These are phyloP conservation scores for Mycena vitilis DNA, from an alignment of 768 basidiomycete species.

Conservation along the genomic window DNA sequence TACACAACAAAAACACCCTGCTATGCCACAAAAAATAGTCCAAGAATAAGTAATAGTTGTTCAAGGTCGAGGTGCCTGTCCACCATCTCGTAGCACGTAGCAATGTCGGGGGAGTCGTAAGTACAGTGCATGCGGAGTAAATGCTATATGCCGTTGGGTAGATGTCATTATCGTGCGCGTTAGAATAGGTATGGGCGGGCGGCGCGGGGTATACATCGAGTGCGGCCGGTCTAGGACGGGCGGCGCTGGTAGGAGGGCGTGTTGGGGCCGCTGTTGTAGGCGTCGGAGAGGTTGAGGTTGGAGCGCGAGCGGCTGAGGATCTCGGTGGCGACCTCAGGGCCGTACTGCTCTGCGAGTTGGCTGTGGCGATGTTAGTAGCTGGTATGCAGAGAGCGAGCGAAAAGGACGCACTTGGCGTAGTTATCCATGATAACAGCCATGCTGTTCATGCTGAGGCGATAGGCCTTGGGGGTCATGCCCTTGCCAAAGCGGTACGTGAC, in stretches of 20 bases:
- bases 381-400: conserved; percentile 10
- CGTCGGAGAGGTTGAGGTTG: conserved; percentile 53
- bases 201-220: conserved; percentile 17
- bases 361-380: conserved; percentile 45
- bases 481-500: conserved; percentile 90
- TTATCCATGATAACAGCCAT: conserved; percentile 90
- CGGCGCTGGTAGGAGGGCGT: conserved; percentile 7
- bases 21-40: conserved; percentile 1
- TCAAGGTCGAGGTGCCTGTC: not conserved
- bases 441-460: conserved; percentile 76
- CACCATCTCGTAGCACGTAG: not conserved
- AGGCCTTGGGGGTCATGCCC: conserved; percentile 89
- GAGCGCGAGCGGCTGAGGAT: conserved; percentile 68
- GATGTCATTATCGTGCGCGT: conserved; percentile 20
- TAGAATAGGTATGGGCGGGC: conserved; percentile 8
- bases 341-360: conserved; percentile 82
- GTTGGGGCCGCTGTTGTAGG: conserved; percentile 15
- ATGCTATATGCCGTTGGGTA: conserved; percentile 3
- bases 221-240: conserved; percentile 11
- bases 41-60: not conserved
- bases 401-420: conserved; percentile 71
- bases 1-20: not conserved
- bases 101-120: not conserved
- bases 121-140: conserved; percentile 10
- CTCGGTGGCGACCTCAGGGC: conserved; percentile 70